Conservation (phyloP, 257 asterid species). For the Salvia rosmarinus region DNA sequence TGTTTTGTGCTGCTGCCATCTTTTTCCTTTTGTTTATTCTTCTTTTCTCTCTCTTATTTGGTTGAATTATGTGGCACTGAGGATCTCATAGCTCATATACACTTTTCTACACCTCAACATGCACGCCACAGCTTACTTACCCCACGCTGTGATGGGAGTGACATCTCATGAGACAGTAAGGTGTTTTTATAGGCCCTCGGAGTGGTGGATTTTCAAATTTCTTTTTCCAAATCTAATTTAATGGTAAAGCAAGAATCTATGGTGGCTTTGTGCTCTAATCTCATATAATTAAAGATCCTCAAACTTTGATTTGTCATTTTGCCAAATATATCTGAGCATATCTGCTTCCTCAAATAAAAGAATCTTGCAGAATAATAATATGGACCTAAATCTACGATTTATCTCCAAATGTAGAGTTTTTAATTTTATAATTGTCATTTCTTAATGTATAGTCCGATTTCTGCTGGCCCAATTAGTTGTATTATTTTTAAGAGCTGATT, state of each 20-base stretch:
- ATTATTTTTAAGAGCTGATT: conserved; percentile 6
- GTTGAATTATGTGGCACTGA: conserved; percentile 41
- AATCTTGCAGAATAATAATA: conserved; percentile 49
- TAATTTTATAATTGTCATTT: conserved; percentile 21
- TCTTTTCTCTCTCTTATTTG: conserved; percentile 40
- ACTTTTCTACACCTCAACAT: conserved; percentile 36
- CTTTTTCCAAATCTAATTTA: conserved; percentile 31
- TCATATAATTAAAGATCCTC: conserved; percentile 39
- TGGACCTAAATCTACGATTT: conserved; percentile 51
- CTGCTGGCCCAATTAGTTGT: conserved; percentile 26
- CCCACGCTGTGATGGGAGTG: conserved; percentile 37
- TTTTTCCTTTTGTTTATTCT: conserved; percentile 38
- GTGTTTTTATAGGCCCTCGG: conserved; percentile 54
- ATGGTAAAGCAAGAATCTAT: conserved; percentile 30
- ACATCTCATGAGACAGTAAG: conserved; percentile 35
- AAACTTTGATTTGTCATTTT: conserved; percentile 52
- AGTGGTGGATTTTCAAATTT: conserved; percentile 43
- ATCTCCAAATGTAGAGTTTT: conserved; percentile 45
- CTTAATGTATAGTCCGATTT: conserved; percentile 5
- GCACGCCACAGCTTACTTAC: conserved; percentile 42
- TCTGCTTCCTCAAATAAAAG: conserved; percentile 48
- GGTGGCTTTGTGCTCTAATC: conserved; percentile 40
- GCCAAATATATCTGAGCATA: conserved; percentile 57
- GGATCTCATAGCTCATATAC: conserved; percentile 18
- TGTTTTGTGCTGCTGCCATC: conserved; percentile 59